These are phyloP conservation scores for Schrenkiella parvula DNA, from an alignment of 345 rosid species.

Conservation along the genomic window DNA sequence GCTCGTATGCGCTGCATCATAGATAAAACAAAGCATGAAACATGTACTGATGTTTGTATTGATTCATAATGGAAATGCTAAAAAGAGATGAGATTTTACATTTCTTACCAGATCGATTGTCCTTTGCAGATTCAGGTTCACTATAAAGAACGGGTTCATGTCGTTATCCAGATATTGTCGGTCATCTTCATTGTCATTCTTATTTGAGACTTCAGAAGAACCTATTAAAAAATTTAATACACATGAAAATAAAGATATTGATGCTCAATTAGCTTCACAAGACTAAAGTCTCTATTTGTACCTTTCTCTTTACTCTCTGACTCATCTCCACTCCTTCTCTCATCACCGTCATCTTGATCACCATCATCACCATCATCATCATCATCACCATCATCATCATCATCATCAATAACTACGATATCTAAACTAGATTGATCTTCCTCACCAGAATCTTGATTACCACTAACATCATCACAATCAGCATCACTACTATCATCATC, in stretches of 20 bases:
- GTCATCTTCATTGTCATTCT: background rate
- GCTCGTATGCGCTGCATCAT: background rate
- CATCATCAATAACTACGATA: background rate
- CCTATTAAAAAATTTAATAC: background rate
- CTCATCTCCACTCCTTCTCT: background rate
- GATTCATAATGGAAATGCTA: background rate
- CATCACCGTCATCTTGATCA: background rate
- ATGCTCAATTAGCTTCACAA: background rate
- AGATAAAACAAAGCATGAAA: background rate
- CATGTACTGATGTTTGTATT: background rate
- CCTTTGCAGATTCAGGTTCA: background rate
- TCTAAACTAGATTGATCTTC: constrained; percentile 4
- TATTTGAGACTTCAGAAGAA: background rate
- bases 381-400: background rate
- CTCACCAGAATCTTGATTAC: background rate
- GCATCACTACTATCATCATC: background rate
- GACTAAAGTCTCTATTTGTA: background rate
- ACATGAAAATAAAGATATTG: background rate
- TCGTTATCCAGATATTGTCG: background rate
- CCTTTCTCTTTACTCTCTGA: constrained; percentile 1
- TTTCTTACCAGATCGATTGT: background rate
- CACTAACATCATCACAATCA: background rate
- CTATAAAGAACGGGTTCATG: constrained; percentile 9
- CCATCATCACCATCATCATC: background rate
- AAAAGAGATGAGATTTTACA: background rate